Evolutionary conservation across 306 rosid genomes (phyloP).

Genomic region (Pyrus betulifolia): DNA sequence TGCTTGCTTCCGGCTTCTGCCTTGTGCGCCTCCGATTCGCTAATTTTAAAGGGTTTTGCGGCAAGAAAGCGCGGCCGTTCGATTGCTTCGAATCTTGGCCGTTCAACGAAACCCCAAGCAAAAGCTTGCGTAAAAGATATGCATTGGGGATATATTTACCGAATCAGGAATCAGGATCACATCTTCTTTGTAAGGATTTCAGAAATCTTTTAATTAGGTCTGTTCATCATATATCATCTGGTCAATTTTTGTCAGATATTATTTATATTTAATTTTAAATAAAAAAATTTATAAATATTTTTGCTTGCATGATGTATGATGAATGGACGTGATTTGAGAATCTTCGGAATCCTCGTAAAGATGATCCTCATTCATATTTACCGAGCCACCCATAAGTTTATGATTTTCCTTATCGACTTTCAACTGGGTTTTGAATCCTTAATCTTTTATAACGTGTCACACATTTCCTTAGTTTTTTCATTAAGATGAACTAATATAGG

Average conservation of each 20-base stretch:
- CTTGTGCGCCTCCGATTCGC: not conserved
- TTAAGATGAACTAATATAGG: too few species aligned
- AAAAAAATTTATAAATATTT: too few species aligned
- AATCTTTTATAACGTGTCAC: not conserved
- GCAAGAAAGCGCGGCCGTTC: not conserved
- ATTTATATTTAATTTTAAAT: too few species aligned
- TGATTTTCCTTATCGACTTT: too few species aligned
- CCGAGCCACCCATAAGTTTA: not conserved
- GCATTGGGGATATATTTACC: too few species aligned
- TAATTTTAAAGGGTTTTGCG: not conserved
- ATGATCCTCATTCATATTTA: too few species aligned
- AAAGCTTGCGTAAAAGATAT: not conserved
- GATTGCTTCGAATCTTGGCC: not conserved
- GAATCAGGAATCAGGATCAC: too few species aligned
- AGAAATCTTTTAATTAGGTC: rapidly evolving
- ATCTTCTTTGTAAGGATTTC: too few species aligned
- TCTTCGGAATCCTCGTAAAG: too few species aligned
- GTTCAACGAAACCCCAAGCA: not conserved
- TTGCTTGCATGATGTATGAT: rapidly evolving
- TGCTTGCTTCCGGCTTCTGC: not conserved
- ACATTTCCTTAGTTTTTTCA: not conserved
- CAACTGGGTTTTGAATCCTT: too few species aligned
- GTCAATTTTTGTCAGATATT: rapidly evolving
- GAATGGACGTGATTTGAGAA: rapidly evolving
- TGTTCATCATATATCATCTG: rapidly evolving